A percentile compares a stretch with the other conserved stretches of the same genome.
These are phyloP conservation scores for Pisolithus tinctorius DNA, from an alignment of 768 basidiomycete species.

Conservation along the genomic window DNA sequence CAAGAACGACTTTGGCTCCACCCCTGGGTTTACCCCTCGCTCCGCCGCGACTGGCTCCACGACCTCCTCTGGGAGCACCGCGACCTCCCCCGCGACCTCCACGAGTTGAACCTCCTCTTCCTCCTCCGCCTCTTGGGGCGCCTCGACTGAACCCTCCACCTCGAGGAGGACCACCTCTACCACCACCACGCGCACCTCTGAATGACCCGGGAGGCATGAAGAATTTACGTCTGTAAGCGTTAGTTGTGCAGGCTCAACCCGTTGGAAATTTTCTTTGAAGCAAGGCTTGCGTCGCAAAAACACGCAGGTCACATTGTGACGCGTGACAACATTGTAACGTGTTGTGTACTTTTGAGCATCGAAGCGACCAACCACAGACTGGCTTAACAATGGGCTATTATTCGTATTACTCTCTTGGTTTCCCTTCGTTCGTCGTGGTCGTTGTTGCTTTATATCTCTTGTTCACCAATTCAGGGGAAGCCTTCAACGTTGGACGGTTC, in stretches of 20 bases:
- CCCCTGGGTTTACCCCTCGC: conserved; percentile 70
- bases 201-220: neutral
- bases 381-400: conserved; percentile 22
- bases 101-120: conserved; percentile 32
- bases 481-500: conserved; percentile 92
- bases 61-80: conserved; percentile 34
- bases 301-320: neutral
- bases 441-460: conserved; percentile 80
- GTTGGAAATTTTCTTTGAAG: neutral
- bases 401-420: conserved; percentile 60
- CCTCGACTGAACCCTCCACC: conserved; percentile 33
- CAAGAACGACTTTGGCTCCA: conserved; percentile 84
- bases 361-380: neutral
- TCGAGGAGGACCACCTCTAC: conserved; percentile 21
- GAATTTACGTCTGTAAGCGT: conserved; percentile 29
- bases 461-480: conserved; percentile 91
- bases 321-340: neutral
- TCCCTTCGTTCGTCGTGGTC: conserved; percentile 56
- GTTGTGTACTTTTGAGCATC: neutral
- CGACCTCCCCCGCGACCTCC: conserved; percentile 35
- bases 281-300: neutral
- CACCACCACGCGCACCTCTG: conserved; percentile 28
- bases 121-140: conserved; percentile 33
- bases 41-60: conserved; percentile 49
- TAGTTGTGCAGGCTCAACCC: neutral